These are phyloP conservation scores for Metschnikowia peoriensis DNA, from an alignment of 805 yeast genomes.

Conservation along the genomic window DNA sequence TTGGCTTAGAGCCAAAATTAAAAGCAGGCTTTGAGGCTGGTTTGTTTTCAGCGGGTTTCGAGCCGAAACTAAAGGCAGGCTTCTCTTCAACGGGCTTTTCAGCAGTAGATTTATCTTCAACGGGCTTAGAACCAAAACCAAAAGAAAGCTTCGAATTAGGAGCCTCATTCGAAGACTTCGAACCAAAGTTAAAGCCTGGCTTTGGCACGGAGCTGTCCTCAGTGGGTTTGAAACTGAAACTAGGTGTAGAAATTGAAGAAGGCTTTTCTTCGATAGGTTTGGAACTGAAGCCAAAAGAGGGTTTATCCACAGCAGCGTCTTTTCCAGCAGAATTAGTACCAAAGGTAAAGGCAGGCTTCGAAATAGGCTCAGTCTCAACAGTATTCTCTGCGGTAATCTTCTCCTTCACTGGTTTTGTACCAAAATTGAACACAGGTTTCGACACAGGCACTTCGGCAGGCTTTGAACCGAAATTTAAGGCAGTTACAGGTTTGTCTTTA, in stretches of 20 bases:
- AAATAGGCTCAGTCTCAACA: background rate
- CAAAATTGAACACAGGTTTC: background rate
- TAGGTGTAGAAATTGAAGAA: background rate
- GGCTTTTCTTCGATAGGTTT: background rate
- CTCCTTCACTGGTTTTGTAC: background rate
- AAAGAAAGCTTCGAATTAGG: background rate
- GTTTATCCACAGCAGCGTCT: background rate
- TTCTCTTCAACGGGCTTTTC: background rate
- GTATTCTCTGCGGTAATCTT: background rate
- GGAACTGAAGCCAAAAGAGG: conserved; percentile 5
- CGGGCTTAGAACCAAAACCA: background rate
- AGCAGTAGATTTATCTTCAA: background rate
- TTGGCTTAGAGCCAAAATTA: background rate
- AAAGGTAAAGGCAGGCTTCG: background rate
- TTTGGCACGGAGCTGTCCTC: background rate
- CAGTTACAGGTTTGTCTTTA: background rate
- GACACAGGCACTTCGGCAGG: background rate
- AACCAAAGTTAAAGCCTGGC: conserved; percentile 5
- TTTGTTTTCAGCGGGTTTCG: background rate
- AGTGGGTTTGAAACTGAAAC: background rate
- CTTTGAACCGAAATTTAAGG: conserved; percentile 8
- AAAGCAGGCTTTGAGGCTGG: background rate
- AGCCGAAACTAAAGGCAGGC: conserved; percentile 5
- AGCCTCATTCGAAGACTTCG: background rate
- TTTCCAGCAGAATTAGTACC: background rate